Percentiles rank a stretch among this genome's conserved stretches.
These are phyloP conservation scores for Chrysosporium keratinophilum DNA, from an alignment of 2,329 filamentous ascomycete genomes.

Conservation along the genomic window DNA sequence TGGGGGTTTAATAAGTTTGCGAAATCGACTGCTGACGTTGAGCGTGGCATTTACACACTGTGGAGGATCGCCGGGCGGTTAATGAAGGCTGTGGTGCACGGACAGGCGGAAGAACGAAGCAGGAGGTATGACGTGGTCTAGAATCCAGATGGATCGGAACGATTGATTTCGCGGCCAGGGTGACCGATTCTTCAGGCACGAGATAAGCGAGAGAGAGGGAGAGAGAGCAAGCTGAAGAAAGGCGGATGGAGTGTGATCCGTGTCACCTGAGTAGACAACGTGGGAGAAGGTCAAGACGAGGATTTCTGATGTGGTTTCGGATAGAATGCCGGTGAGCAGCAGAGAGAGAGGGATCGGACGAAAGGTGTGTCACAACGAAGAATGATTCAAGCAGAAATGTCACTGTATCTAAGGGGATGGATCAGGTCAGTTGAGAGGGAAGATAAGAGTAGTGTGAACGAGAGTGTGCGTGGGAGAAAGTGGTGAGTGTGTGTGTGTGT, in stretches of 20 bases:
- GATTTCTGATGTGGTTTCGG: not conserved
- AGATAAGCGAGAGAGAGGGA: conserved; percentile 16
- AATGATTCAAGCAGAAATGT: not conserved
- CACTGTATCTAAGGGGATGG: not conserved
- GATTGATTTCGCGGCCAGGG: conserved; percentile 17
- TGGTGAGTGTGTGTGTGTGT: not conserved
- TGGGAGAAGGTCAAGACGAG: not conserved
- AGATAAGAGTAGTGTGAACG: conserved; percentile 1
- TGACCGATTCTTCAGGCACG: conserved; percentile 12
- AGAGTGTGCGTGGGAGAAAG: not conserved
- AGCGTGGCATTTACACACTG: conserved; percentile 46
- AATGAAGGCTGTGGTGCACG: conserved; percentile 7
- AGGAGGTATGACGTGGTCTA: conserved; percentile 10
- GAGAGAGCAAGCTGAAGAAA: conserved; percentile 15
- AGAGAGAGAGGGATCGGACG: not conserved
- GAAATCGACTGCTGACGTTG: conserved; percentile 63
- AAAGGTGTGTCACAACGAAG: not conserved
- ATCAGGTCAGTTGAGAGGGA: not conserved
- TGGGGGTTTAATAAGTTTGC: conserved; percentile 63
- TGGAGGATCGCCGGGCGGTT: conserved; percentile 24
- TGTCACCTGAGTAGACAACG: conserved; percentile 13
- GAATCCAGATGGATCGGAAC: conserved; percentile 18
- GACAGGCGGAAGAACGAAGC: conserved; percentile 1
- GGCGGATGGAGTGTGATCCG: conserved; percentile 24
- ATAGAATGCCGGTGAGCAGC: not conserved